Percentiles rank a stretch among this genome's conserved stretches.
Conservation (phyloP, 2,329 filamentous ascomycete genomes). For the Diaporthe sp. region DNA sequence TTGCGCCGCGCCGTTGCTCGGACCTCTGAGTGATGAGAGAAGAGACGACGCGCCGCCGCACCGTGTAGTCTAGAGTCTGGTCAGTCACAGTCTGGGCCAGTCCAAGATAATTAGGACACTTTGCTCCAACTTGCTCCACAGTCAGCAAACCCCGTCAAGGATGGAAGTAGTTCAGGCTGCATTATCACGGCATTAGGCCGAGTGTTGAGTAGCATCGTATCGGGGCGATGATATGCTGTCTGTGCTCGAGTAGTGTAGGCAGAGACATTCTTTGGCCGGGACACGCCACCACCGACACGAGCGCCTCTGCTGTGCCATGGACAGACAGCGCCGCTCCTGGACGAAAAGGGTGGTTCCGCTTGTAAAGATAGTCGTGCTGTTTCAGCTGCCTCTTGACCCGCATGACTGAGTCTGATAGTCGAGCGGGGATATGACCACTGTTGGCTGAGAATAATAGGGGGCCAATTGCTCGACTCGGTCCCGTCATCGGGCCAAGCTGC, state of each 20-base stretch:
- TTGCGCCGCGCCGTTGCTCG: constrained; percentile 16
- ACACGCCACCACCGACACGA: constrained; percentile 14
- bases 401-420: constrained; percentile 18
- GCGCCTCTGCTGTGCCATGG: constrained; percentile 23
- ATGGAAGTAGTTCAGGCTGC: background rate
- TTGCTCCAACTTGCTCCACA: constrained; percentile 1
- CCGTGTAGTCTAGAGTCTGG: background rate
- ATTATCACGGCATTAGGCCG: constrained; percentile 20
- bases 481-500: constrained; percentile 10
- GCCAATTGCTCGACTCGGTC: constrained; percentile 8
- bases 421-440: background rate
- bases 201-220: constrained; percentile 3
- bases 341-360: background rate
- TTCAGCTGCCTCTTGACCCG: constrained; percentile 34
- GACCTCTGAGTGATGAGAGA: background rate
- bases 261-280: constrained; percentile 1
- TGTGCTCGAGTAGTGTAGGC: background rate
- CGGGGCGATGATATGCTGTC: background rate
- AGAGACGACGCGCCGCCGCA: background rate
- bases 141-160: constrained; percentile 10
- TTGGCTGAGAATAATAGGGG: constrained; percentile 14
- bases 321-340: constrained; percentile 9
- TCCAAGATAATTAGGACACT: constrained; percentile 15
- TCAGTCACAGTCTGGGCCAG: background rate
- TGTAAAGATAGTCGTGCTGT: constrained; percentile 17